Evolutionary conservation across 305 asterid species (phyloP).

Genomic region (Fraxinus latifolia): DNA sequence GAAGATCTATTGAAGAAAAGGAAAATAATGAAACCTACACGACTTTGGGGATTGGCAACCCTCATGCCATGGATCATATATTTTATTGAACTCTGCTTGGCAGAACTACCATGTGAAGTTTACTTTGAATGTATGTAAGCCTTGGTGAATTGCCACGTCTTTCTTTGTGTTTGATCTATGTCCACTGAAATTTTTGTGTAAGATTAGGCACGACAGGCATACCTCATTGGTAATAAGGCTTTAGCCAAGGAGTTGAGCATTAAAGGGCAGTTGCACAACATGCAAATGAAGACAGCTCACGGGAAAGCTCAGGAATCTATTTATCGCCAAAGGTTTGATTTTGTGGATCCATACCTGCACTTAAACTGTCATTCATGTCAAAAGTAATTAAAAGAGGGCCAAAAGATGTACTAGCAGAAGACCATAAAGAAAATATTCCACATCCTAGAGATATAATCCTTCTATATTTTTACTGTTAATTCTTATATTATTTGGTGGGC

Average conservation of each 20-base stretch:
- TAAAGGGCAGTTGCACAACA: slow-evolving; percentile 78
- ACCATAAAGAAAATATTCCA: neutral
- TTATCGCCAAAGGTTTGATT: slow-evolving; percentile 65
- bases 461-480: neutral
- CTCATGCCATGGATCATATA: neutral
- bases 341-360: neutral
- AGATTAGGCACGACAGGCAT: slow-evolving; percentile 84
- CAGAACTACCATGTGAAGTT: neutral
- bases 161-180: neutral
- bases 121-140: neutral
- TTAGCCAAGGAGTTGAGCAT: slow-evolving; percentile 87
- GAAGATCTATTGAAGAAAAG: neutral
- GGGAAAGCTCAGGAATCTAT: slow-evolving; percentile 79
- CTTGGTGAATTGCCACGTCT: neutral
- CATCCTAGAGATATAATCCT: neutral
- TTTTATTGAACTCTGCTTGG: neutral
- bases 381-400: neutral
- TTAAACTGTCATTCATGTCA: neutral
- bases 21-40: neutral
- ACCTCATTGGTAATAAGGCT: slow-evolving; percentile 79
- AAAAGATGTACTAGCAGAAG: neutral
- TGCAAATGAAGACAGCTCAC: slow-evolving; percentile 83
- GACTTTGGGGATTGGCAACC: neutral
- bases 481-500: neutral
- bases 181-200: slow-evolving; percentile 21